Evolutionary conservation across 169 alveolate genomes (phyloP).

Genomic region (Perkinsus olseni): DNA sequence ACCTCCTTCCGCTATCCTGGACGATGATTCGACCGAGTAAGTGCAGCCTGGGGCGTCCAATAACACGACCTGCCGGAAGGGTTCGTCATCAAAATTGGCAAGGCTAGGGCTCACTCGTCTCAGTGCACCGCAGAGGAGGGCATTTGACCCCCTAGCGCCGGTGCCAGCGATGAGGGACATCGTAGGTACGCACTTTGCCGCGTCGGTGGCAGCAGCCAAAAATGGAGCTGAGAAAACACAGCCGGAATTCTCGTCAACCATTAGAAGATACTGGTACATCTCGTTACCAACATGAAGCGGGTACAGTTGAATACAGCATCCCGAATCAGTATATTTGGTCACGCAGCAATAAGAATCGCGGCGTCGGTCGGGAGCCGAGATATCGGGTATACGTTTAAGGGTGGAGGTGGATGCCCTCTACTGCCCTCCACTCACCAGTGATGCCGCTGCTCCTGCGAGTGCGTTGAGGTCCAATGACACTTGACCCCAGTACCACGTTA

Average conservation of each 20-base stretch:
- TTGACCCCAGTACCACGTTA: neutral
- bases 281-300: no score
- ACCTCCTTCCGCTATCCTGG: neutral
- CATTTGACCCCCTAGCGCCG: neutral
- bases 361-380: no score
- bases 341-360: no score
- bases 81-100: neutral
- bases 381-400: no score
- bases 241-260: no score
- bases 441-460: neutral
- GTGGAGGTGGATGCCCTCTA: no score
- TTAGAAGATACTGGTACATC: no score
- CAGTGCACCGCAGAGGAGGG: neutral
- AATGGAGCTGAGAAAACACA: neutral
- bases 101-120: neutral
- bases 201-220: neutral
- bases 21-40: neutral
- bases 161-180: neutral
- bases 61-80: neutral
- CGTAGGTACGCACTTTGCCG: neutral
- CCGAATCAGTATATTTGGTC: no score
- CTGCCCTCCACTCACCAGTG: neutral
- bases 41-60: neutral
- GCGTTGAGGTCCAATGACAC: neutral
- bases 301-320: no score